A percentile compares a stretch with the other conserved stretches of the same genome.
phyloP scores from a whole-genome alignment of 139 green algal species.

The Coelastrella sp. region DNA sequence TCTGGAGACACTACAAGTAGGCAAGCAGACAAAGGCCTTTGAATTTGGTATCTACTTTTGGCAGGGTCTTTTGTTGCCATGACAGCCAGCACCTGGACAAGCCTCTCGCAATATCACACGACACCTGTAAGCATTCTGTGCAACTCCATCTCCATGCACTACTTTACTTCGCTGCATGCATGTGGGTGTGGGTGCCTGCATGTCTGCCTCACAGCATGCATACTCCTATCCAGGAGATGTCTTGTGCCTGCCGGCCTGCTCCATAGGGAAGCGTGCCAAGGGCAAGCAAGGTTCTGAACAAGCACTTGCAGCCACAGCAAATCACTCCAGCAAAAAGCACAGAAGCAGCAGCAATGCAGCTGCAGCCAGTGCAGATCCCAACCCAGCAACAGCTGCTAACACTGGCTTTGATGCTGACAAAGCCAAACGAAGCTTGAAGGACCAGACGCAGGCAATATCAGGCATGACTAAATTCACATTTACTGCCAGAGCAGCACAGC shows the following conservation, averaged over 20 bases:
- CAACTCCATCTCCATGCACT: not conserved
- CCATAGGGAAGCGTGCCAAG: not conserved
- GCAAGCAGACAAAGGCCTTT: too few relatives aligned
- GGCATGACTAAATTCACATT: not conserved
- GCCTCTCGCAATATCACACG: not conserved
- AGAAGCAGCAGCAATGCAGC: slow-evolving; percentile 1
- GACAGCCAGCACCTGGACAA: too few relatives aligned
- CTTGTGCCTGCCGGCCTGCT: not conserved
- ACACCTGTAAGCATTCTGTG: not conserved
- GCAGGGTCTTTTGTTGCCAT: too few relatives aligned
- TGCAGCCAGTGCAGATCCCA: not conserved
- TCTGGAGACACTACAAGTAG: too few relatives aligned
- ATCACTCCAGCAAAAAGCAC: not conserved
- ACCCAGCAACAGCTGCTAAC: not conserved
- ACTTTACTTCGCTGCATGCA: not conserved
- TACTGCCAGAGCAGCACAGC: not conserved
- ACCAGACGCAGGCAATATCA: not conserved
- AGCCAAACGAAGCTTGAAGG: not conserved
- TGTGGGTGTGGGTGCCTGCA: not conserved
- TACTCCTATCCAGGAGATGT: not conserved
- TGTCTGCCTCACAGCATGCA: not conserved
- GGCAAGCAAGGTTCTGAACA: not conserved
- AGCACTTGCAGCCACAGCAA: not conserved
- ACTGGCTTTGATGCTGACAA: not conserved
- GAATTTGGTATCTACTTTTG: too few relatives aligned